Base-by-base conservation (phyloP, 129 eudicot species). In the Flaveria robusta region DNA sequence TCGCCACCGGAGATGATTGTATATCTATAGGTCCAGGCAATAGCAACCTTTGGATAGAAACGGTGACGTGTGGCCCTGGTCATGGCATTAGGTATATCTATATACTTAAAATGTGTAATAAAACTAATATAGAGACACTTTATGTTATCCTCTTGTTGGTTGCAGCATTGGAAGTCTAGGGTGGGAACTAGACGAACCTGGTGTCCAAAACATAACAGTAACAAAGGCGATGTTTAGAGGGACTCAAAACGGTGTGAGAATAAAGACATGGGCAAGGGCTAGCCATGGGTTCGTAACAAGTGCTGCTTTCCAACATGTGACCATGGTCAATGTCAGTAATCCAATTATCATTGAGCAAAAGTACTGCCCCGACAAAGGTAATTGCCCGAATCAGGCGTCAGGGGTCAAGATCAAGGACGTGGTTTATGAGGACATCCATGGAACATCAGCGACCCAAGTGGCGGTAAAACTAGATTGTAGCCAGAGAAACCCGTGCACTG, bases 21-120 rank as follows among this genome's bases (percentile, higher is more conserved):
- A 72, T 88, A 64, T 88, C 93, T 2, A 76, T 88, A 13, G 93
- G 90, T 49, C 90, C 93, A 0, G 90, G 93, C 8, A 74, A 79
- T 54, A 51, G 81, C 16, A 79, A 86, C 63, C 52, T 88, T 12
- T 81, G 83, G 88, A 86, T 86, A 55, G 79, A 88, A 51, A 76
- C 80, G 59, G 76, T 78, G 14, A 62, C 26, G 0, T 88, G 92
- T 8, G 92, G 90, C 76, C 92, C 92, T 41, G 90, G 92, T 77
- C 82, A 88, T 26, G 92, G 92, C 59, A 85, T 88, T 15, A 88
- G 92, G 92, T 88, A 55, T 19, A 23, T 11, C 4, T 3, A 20
- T 58, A 58, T 22, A 22, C 15, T 58, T 58, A 20, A 58, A 29
- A 58, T 23, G 34, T 58, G 9, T 58, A 22, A 23, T 23, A 9